These are phyloP conservation scores for Trichoderma gamsii DNA, from an alignment of 495 filamentous ascomycete species.

Conservation along the genomic window DNA sequence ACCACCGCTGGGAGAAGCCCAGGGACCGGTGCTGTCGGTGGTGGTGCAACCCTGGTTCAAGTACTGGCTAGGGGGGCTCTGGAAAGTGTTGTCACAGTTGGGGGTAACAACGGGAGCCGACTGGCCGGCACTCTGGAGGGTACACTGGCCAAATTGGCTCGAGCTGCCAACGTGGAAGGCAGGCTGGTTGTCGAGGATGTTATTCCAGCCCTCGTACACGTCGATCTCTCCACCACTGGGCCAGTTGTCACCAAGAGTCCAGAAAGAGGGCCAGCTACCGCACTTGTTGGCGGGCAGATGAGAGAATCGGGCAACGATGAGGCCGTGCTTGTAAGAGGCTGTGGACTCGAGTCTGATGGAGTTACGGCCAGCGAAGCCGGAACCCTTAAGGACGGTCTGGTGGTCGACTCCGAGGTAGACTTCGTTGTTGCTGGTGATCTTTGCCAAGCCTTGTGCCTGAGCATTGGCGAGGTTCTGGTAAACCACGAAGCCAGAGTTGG, in stretches of 20 bases:
- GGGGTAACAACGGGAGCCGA: slow-evolving; percentile 40
- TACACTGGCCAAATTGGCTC: slow-evolving; percentile 52
- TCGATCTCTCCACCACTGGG: slow-evolving; percentile 78
- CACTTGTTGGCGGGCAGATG: slow-evolving; percentile 65
- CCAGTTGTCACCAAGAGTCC: slow-evolving; percentile 73
- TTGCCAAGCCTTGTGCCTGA: slow-evolving; percentile 45
- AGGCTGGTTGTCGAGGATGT: slow-evolving; percentile 55
- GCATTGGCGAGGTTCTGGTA: slow-evolving; percentile 53
- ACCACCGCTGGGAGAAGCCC: slow-evolving; percentile 61
- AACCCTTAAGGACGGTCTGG: slow-evolving; percentile 14
- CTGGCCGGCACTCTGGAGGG: slow-evolving; percentile 40
- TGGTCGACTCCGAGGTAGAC: slow-evolving; percentile 47
- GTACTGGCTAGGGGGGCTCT: slow-evolving; percentile 24
- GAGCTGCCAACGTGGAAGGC: slow-evolving; percentile 67
- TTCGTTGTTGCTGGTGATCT: slow-evolving; percentile 34
- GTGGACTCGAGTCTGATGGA: slow-evolving; percentile 65
- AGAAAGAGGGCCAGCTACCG: slow-evolving; percentile 56
- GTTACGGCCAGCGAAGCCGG: slow-evolving; percentile 46
- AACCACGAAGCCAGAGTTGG: slow-evolving; percentile 60
- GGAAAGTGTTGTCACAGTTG: slow-evolving; percentile 48
- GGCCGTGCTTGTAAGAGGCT: slow-evolving; percentile 56
- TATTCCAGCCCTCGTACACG: slow-evolving; percentile 81
- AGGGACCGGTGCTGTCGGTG: slow-evolving; percentile 45
- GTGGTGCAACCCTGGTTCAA: slow-evolving; percentile 33
- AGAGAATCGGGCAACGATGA: slow-evolving; percentile 64